Evolutionary conservation across 1,284 basidiomycete genomes (phyloP).

Genomic region (Chalciporus sp.): DNA sequence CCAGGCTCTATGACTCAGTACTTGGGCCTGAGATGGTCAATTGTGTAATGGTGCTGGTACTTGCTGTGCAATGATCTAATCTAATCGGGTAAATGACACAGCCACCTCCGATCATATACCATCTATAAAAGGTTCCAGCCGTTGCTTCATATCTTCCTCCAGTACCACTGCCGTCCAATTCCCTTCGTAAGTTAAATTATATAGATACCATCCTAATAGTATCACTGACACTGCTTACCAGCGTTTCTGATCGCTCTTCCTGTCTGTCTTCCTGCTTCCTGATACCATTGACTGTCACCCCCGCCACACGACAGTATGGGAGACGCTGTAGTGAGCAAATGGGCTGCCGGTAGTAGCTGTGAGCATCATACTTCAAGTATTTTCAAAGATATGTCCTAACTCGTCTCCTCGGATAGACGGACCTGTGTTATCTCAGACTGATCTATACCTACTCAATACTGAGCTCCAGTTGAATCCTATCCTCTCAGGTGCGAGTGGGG

Average conservation of each 20-base stretch:
- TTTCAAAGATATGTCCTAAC: not conserved
- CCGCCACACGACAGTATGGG: slow-evolving; percentile 21
- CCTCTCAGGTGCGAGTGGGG: slow-evolving; percentile 48
- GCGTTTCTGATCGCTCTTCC: not conserved
- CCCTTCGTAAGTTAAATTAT: not conserved
- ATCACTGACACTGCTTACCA: slow-evolving; percentile 2
- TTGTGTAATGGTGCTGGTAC: not conserved
- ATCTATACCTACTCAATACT: slow-evolving; percentile 70
- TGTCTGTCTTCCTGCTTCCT: not conserved
- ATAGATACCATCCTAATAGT: not conserved
- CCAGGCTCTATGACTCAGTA: slow-evolving; percentile 4
- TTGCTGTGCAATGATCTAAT: slow-evolving; percentile 31
- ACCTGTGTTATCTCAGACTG: slow-evolving; percentile 72
- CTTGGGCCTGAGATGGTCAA: not conserved
- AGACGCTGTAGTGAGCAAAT: slow-evolving; percentile 31
- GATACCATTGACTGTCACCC: not conserved
- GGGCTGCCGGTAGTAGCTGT: slow-evolving; percentile 36
- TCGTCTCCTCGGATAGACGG: slow-evolving; percentile 52
- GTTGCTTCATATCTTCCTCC: not conserved
- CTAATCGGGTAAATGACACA: slow-evolving; percentile 28
- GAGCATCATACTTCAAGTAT: slow-evolving; percentile 11
- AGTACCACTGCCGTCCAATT: slow-evolving; percentile 1
- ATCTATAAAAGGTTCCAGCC: slow-evolving; percentile 11
- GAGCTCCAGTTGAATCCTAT: slow-evolving; percentile 73
- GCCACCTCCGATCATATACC: slow-evolving; percentile 23